Conservation (phyloP, 2,329 filamentous ascomycete genomes). For the Colletotrichum aenigma region DNA sequence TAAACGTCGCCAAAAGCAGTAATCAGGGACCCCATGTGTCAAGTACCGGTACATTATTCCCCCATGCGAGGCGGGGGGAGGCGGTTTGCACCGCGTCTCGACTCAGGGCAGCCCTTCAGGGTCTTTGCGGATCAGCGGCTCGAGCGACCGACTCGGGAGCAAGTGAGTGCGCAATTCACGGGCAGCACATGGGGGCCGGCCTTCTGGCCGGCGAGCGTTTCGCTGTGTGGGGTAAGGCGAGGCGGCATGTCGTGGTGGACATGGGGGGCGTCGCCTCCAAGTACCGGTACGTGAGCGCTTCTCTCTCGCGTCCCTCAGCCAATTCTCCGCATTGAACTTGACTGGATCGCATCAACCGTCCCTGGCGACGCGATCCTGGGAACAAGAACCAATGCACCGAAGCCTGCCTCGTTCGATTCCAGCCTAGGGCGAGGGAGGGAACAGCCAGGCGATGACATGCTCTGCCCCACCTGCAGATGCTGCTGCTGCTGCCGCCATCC, state of each 20-base stretch:
- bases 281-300: constrained; percentile 9
- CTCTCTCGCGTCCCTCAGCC: background rate
- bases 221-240: constrained; percentile 14
- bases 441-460: constrained; percentile 16
- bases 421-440: background rate
- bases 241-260: constrained; percentile 7
- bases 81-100: constrained; percentile 2
- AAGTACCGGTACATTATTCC: constrained; percentile 5
- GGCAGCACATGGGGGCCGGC: background rate
- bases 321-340: constrained; percentile 18
- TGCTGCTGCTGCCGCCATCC: background rate
- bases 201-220: constrained; percentile 14
- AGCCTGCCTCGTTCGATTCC: constrained; percentile 13
- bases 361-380: constrained; percentile 4
- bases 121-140: constrained; percentile 21
- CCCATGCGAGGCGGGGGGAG: background rate
- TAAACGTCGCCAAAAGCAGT: constrained; percentile 14
- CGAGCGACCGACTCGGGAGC: constrained; percentile 17
- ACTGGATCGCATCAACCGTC: constrained; percentile 19
- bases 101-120: constrained; percentile 10
- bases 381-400: constrained; percentile 14
- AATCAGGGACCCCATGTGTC: background rate
- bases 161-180: background rate
- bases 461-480: constrained; percentile 2
- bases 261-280: background rate